These are phyloP conservation scores for Trichoderma simmonsii DNA, from an alignment of 2,329 filamentous ascomycete species.

Conservation along the genomic window DNA sequence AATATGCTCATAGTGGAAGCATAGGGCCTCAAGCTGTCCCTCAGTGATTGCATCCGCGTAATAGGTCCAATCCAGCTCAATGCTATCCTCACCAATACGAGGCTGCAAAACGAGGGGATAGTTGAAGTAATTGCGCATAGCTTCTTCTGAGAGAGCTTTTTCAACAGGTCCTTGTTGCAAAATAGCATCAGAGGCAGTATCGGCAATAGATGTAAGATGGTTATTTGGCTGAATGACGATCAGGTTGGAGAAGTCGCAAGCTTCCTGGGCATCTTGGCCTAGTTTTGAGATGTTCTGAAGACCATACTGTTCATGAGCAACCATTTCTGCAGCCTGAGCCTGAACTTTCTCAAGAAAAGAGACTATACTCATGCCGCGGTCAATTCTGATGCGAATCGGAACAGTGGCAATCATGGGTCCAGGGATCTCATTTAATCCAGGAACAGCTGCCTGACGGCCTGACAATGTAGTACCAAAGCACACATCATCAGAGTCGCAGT, in stretches of 20 bases:
- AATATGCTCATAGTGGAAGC: constrained; percentile 20
- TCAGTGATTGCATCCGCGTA: constrained; percentile 14
- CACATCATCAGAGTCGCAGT: constrained; percentile 16
- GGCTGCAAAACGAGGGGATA: constrained; percentile 22
- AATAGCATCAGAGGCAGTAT: constrained; percentile 15
- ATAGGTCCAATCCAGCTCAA: constrained; percentile 19
- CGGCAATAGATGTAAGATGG: background rate
- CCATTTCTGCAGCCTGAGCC: constrained; percentile 12
- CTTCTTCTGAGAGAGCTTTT: constrained; percentile 16
- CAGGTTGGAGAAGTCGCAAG: constrained; percentile 14
- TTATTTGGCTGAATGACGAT: constrained; percentile 16
- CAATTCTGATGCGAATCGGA: constrained; percentile 16
- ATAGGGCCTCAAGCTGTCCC: constrained; percentile 15
- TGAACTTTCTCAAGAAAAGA: constrained; percentile 1
- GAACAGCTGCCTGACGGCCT: constrained; percentile 13
- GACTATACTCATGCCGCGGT: background rate
- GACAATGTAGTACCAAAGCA: constrained; percentile 18
- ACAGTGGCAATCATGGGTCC: constrained; percentile 17
- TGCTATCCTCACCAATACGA: constrained; percentile 10
- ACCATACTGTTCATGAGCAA: constrained; percentile 15
- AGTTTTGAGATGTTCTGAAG: constrained; percentile 16
- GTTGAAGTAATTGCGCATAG: constrained; percentile 22
- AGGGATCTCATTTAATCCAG: constrained; percentile 1
- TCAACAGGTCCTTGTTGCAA: constrained; percentile 3
- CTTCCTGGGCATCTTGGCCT: constrained; percentile 3